These are phyloP conservation scores for Neurospora sp. DNA, from an alignment of 495 filamentous ascomycete species.

Conservation along the genomic window DNA sequence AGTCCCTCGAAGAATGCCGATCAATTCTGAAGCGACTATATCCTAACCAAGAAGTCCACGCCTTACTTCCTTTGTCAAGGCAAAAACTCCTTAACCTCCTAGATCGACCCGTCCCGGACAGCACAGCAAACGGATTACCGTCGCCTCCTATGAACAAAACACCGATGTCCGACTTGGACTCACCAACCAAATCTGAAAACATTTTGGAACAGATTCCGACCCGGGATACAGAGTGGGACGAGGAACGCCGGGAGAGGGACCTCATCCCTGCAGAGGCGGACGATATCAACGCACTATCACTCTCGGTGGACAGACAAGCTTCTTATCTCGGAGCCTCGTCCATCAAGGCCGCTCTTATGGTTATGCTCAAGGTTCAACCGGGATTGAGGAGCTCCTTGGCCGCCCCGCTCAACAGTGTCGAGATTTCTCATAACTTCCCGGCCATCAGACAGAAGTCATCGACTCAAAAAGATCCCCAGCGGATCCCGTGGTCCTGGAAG, in stretches of 20 bases:
- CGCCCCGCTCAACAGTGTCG: constrained; percentile 36
- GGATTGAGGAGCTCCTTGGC: constrained; percentile 48
- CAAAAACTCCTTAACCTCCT: constrained; percentile 42
- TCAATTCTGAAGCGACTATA: constrained; percentile 45
- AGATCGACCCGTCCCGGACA: constrained; percentile 32
- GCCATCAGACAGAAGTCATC: constrained; percentile 37
- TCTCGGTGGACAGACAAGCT: constrained; percentile 57
- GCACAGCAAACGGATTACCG: constrained; percentile 28
- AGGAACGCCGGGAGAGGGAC: constrained; percentile 44
- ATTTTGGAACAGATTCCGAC: constrained; percentile 46
- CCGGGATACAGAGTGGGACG: constrained; percentile 47
- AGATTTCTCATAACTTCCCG: constrained; percentile 37
- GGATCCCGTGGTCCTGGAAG: constrained; percentile 48
- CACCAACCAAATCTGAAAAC: constrained; percentile 34
- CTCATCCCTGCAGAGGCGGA: constrained; percentile 61
- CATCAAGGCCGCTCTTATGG: constrained; percentile 69
- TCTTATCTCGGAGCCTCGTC: constrained; percentile 79
- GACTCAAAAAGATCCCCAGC: constrained; percentile 38
- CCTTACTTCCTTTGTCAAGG: constrained; percentile 39
- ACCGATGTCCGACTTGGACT: constrained; percentile 32
- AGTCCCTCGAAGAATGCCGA: constrained; percentile 48
- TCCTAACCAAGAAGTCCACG: constrained; percentile 41
- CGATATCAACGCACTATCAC: constrained; percentile 72
- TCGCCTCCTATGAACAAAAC: constrained; percentile 35
- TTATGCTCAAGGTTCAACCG: constrained; percentile 69